These are phyloP conservation scores for Lichtheimia corymbifera DNA, from an alignment of 371 early-diverging fungal genomes.

Conservation along the genomic window DNA sequence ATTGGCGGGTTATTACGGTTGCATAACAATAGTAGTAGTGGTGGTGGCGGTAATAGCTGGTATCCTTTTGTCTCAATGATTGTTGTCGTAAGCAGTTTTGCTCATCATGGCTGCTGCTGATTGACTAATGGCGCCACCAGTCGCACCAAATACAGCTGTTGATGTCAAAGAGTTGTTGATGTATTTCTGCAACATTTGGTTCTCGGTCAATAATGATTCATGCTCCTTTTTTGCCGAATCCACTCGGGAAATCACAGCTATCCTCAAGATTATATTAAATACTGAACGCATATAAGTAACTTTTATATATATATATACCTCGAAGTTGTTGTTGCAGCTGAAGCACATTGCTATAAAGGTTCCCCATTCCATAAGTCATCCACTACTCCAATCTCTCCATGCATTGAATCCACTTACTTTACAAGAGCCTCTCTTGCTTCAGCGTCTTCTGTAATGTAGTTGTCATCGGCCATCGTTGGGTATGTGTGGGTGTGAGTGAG, in stretches of 20 bases:
- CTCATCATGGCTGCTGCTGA: constrained; percentile 16
- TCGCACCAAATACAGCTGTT: constrained; percentile 59
- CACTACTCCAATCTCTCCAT: background rate
- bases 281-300: background rate
- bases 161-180: constrained; percentile 57
- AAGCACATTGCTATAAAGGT: constrained; percentile 33
- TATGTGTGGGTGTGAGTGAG: background rate
- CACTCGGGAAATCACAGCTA: constrained; percentile 46
- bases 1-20: no score
- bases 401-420: constrained; percentile 20
- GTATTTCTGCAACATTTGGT: constrained; percentile 55
- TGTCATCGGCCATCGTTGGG: background rate
- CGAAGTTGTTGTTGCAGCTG: constrained; percentile 41
- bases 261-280: background rate
- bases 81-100: background rate
- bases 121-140: constrained; percentile 41
- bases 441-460: constrained; percentile 16
- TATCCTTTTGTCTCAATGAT: no score
- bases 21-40: no score
- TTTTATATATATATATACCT: constrained; percentile 20
- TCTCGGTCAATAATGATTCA: constrained; percentile 49
- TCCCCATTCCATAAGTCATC: background rate
- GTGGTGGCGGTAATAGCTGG: no score
- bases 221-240: constrained; percentile 49
- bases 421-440: constrained; percentile 35